Evolutionary conservation across 352 stramenopile species (phyloP).

Genomic region (Pythium catenulatum): DNA sequence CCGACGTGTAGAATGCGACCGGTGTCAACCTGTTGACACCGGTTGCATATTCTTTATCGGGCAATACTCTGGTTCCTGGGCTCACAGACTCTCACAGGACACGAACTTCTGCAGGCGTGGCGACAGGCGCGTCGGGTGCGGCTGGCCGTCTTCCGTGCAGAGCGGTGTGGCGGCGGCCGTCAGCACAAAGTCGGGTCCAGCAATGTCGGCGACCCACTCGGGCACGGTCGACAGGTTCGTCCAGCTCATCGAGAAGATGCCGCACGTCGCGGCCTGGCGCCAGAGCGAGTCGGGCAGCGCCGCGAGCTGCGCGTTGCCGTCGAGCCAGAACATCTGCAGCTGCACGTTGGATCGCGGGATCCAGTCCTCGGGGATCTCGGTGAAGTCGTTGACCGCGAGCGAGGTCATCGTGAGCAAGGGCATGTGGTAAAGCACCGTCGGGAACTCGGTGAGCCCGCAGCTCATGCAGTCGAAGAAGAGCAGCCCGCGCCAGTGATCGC

Average conservation of each 20-base stretch:
- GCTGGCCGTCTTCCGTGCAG: no score
- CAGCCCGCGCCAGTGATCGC: neutral
- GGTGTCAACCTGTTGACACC: no score
- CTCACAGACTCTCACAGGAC: no score
- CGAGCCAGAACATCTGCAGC: neutral
- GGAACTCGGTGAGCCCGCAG: neutral
- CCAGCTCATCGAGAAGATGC: neutral
- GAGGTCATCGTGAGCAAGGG: neutral
- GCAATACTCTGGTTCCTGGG: no score
- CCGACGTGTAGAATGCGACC: no score
- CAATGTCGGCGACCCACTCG: neutral
- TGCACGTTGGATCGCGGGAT: neutral
- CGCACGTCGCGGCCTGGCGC: neutral
- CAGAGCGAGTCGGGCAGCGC: neutral
- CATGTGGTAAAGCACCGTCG: neutral
- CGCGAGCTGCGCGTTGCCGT: neutral
- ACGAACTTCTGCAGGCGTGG: no score
- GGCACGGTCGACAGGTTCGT: conserved; percentile 1
- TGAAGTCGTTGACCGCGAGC: neutral
- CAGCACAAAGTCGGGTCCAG: neutral
- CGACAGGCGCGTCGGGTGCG: no score
- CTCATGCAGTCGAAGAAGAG: neutral
- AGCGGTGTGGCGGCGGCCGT: neutral
- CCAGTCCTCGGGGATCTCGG: neutral
- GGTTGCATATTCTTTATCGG: no score